Base-by-base conservation (phyloP, 495 filamentous ascomycete genomes). In the Xylaria curta region DNA sequence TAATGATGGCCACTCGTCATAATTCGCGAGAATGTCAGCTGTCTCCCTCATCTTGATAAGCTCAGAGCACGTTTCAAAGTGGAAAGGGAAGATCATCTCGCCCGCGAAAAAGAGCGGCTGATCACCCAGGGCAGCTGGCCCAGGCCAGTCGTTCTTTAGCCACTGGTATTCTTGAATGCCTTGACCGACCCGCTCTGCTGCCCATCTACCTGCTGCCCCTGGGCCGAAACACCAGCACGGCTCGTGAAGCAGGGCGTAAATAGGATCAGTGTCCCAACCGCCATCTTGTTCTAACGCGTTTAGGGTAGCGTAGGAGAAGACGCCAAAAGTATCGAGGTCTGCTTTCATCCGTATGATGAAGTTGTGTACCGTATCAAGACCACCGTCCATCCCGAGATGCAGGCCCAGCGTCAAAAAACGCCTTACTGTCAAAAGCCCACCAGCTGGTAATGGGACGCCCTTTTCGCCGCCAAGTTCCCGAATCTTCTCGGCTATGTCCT, bases 191-290 rank as follows among this genome's bases (percentile, higher is more conserved):
- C 83, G 78, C 19, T 83, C 69, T 8, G 87, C 86, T 8, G 87
- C 80, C 86, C 86, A 89, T 49, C 80, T 78, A 0, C 85, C 84
- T 6, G 85, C 80, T 19, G 78, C 67, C 1, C 82, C 82, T 19
- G 80, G 76, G 19, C 80, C 75, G 72, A 88, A 87, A 77, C 91
- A 94, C 82, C 98, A 98, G 69, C 92, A 88, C 5, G 92, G 83
- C 79, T 98, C 96, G 71, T 98, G 95, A 1, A 97, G 81, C 38
- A 97, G 81, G 26, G 94, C 91, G 77, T 98, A 98, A 69, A 98
- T 88, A 47, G 94, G 86, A 68, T 89, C 87, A 17, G 87, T 87
- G 74, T 98, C 94, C 75, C 93, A 93, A 3, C 85, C 83, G 10
- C 89, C 85, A 40, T 85, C 83, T 7, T 82, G 73, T 75, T 97